These are phyloP conservation scores for Mortierella sp. DNA, from an alignment of 371 early-diverging fungal genomes.

Conservation along the genomic window DNA sequence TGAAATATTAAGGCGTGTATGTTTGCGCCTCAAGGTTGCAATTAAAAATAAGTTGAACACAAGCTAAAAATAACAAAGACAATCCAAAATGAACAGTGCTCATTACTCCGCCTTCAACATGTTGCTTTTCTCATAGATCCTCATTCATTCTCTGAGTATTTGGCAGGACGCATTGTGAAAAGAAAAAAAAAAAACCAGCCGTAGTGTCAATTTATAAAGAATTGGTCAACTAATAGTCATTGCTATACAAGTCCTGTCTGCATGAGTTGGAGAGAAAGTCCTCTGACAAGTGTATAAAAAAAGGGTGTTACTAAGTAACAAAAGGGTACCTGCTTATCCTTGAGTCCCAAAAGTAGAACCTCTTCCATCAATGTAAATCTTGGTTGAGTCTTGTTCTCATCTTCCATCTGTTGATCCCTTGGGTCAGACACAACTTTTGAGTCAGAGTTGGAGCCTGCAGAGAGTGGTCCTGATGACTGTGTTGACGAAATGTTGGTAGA, in stretches of 20 bases:
- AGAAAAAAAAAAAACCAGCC: too few relatives aligned
- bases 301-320: not conserved
- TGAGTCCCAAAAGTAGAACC: conserved; percentile 91
- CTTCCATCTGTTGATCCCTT: conserved; percentile 59
- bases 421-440: conserved; percentile 48
- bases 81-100: not conserved
- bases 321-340: conserved; percentile 87
- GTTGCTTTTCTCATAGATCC: not conserved
- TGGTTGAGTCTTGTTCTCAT: conserved; percentile 76
- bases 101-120: not conserved
- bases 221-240: too few relatives aligned
- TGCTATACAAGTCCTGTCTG: not conserved
- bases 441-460: conserved; percentile 34
- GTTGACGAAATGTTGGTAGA: conserved; percentile 20
- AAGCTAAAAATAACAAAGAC: not conserved
- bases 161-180: too few relatives aligned
- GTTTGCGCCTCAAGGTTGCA: not conserved
- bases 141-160: too few relatives aligned
- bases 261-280: not conserved
- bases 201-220: too few relatives aligned
- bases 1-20: not conserved
- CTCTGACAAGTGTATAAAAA: not conserved
- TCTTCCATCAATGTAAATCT: conserved; percentile 94
- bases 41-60: not conserved
- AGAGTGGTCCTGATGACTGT: conserved; percentile 32